A percentile compares a stretch with the other conserved stretches of the same genome.
Evolutionary conservation across 2,329 filamentous ascomycete species (phyloP).

Genomic region (Botrytis hyacinthi): DNA sequence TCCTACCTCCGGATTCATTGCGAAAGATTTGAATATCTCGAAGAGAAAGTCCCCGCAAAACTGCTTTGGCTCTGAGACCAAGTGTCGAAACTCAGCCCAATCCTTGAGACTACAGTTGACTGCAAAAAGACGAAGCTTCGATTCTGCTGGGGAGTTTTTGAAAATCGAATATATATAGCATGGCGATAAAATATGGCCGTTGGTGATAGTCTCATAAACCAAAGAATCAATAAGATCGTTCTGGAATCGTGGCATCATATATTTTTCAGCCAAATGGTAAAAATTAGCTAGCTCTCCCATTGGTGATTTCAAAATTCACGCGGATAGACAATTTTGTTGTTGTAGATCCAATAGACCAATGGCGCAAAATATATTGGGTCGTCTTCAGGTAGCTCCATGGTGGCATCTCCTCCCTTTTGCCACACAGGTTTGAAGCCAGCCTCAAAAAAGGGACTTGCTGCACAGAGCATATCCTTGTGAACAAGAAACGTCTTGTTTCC

Average conservation of each 20-base stretch:
- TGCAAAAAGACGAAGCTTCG: not conserved
- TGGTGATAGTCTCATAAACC: not conserved
- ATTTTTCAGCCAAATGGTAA: not conserved
- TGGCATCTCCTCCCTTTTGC: slow-evolving; percentile 1
- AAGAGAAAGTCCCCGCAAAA: not conserved
- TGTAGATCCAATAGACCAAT: slow-evolving; percentile 15
- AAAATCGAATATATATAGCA: rapidly evolving
- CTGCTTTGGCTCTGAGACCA: not conserved
- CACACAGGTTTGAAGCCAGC: slow-evolving; percentile 22
- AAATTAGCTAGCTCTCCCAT: not conserved
- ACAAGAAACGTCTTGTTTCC: not conserved
- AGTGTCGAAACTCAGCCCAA: rapidly evolving
- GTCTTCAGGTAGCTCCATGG: slow-evolving; percentile 16
- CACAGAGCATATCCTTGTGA: slow-evolving; percentile 25
- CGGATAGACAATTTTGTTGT: not conserved
- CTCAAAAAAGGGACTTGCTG: slow-evolving; percentile 22
- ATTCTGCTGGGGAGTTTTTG: not conserved
- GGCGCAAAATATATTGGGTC: not conserved
- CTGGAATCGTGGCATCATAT: not conserved
- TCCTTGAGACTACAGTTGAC: not conserved
- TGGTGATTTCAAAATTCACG: too few relatives aligned
- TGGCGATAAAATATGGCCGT: too few relatives aligned
- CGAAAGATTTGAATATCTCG: not conserved
- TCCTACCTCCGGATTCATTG: not conserved
- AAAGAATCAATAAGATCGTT: slow-evolving; percentile 4